Evolutionary conservation across 768 basidiomycete species (phyloP).

Genomic region (Mycena maculata): DNA sequence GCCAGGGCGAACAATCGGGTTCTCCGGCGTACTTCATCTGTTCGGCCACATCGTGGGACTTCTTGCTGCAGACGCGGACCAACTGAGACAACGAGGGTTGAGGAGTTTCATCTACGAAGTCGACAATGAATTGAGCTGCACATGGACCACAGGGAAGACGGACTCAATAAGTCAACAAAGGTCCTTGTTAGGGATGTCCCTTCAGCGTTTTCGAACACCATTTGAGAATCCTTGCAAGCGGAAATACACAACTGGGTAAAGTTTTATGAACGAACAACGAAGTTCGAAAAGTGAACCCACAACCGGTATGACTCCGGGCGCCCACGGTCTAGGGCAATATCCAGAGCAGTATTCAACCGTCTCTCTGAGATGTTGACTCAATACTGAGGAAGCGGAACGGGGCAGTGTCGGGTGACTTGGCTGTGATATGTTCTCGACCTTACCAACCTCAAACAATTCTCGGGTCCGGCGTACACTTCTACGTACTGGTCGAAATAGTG

Average conservation of each 20-base stretch:
- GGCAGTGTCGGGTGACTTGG: not conserved
- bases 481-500: too few relatives aligned
- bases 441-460: too few relatives aligned
- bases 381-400: not conserved
- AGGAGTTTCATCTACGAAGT: not conserved
- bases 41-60: not conserved
- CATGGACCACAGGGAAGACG: not conserved
- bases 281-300: not conserved
- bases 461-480: not conserved
- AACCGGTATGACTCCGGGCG: not conserved
- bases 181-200: not conserved
- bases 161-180: not conserved
- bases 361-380: not conserved
- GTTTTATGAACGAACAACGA: too few relatives aligned
- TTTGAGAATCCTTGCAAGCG: constrained; percentile 6
- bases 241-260: not conserved
- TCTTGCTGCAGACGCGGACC: not conserved
- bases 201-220: not conserved
- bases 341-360: not conserved
- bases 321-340: constrained; percentile 3
- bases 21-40: too few relatives aligned
- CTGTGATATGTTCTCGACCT: too few relatives aligned
- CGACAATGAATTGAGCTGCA: not conserved
- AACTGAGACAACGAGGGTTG: not conserved
- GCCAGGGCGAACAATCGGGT: not conserved